Evolutionary conservation across 2,329 filamentous ascomycete genomes (phyloP).

Genomic region (Plectosphaerella plurivora): DNA sequence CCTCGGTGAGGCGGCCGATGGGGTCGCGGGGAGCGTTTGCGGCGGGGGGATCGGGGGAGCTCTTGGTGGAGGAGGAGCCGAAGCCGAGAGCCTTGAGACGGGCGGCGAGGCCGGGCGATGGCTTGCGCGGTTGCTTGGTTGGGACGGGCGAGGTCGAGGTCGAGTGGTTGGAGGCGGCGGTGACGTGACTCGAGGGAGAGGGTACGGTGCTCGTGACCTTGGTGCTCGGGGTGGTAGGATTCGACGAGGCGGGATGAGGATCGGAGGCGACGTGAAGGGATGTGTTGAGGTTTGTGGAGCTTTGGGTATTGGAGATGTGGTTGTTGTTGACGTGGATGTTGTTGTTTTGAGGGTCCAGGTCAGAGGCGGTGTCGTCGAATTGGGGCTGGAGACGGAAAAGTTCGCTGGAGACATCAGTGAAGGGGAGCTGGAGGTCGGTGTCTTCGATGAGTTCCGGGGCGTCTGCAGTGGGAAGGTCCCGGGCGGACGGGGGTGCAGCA

Average conservation of each 20-base stretch:
- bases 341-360: not conserved
- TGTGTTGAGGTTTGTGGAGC: slow-evolving; percentile 8
- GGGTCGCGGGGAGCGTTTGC: slow-evolving; percentile 30
- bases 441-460: not conserved
- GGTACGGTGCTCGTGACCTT: slow-evolving; percentile 14
- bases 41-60: slow-evolving; percentile 20
- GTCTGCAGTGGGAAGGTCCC: not conserved
- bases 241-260: not conserved
- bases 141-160: slow-evolving; percentile 19
- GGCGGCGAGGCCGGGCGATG: slow-evolving; percentile 60
- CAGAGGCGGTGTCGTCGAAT: slow-evolving; percentile 10
- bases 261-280: slow-evolving; percentile 2
- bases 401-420: slow-evolving; percentile 36
- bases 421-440: slow-evolving; percentile 10
- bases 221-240: slow-evolving; percentile 2
- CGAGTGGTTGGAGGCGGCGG: slow-evolving; percentile 14
- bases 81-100: slow-evolving; percentile 63
- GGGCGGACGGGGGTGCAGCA: not conserved
- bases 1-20: slow-evolving; percentile 66
- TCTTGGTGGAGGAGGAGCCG: slow-evolving; percentile 33
- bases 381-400: slow-evolving; percentile 27
- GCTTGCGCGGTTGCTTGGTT: slow-evolving; percentile 43
- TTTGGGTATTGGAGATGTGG: slow-evolving; percentile 6
- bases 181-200: slow-evolving; percentile 10
- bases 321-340: slow-evolving; percentile 15